Conservation (phyloP, 805 yeast genomes). For the Tetrapisispora fleetii region DNA sequence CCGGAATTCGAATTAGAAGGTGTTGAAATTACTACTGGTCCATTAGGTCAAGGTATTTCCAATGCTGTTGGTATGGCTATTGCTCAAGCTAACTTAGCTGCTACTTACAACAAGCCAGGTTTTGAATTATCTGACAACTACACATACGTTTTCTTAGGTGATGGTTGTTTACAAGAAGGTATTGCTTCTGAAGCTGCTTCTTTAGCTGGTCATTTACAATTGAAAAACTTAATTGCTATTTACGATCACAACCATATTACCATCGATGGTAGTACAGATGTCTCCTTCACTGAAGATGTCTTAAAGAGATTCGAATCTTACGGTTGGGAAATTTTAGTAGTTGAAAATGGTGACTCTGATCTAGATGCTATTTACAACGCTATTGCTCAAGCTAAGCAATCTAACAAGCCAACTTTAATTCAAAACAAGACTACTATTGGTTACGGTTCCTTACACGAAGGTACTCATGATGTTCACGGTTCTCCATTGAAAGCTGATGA, state of each 20-base stretch:
- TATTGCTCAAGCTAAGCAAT: conserved; percentile 69
- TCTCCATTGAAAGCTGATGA: conserved; percentile 92
- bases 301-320: conserved; percentile 75
- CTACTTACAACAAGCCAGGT: conserved; percentile 86
- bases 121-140: conserved; percentile 60
- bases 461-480: conserved; percentile 93
- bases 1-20: conserved; percentile 92
- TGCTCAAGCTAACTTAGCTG: conserved; percentile 87
- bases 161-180: conserved; percentile 98
- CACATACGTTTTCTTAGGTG: conserved; percentile 82
- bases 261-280: conserved; percentile 85
- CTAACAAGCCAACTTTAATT: conserved; percentile 83
- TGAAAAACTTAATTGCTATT: conserved; percentile 86
- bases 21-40: conserved; percentile 96
- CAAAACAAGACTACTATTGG: conserved; percentile 89
- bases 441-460: conserved; percentile 74
- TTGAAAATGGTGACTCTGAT: conserved; percentile 75
- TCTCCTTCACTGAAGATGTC: conserved; percentile 92
- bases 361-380: conserved; percentile 61
- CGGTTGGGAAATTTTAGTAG: conserved; percentile 84
- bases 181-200: conserved; percentile 90
- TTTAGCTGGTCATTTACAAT: conserved; percentile 90
- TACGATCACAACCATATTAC: conserved; percentile 97
- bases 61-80: conserved; percentile 96
- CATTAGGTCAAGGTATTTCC: conserved; percentile 94